phyloP scores from a whole-genome alignment of 2,329 filamentous ascomycete species.

The Camptophora hylomeconis region DNA sequence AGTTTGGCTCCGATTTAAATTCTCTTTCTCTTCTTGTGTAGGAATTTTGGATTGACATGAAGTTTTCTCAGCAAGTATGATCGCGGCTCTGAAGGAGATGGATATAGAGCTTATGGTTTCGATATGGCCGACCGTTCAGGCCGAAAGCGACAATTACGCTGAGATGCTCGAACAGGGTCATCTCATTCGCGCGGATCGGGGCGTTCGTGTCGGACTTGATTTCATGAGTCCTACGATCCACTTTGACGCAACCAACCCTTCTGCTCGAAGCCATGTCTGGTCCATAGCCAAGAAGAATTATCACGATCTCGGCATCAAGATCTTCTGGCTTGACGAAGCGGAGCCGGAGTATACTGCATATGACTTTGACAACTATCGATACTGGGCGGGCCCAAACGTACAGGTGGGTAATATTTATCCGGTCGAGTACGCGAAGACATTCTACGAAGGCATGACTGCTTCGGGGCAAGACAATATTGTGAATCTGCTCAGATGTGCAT shows the following conservation, averaged over 20 bases:
- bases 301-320: slow-evolving; percentile 46
- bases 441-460: slow-evolving; percentile 44
- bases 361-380: slow-evolving; percentile 55
- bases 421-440: slow-evolving; percentile 42
- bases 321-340: slow-evolving; percentile 59
- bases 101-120: slow-evolving; percentile 56
- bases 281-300: slow-evolving; percentile 46
- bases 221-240: slow-evolving; percentile 47
- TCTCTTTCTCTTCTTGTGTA: too few relatives aligned
- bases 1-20: slow-evolving; percentile 11
- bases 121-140: slow-evolving; percentile 56
- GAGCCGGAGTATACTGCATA: slow-evolving; percentile 54
- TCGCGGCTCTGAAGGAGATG: slow-evolving; percentile 45
- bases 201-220: slow-evolving; percentile 45
- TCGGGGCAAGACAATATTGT: slow-evolving; percentile 44
- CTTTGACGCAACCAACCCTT: slow-evolving; percentile 52
- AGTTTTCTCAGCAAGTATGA: slow-evolving; percentile 50
- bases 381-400: slow-evolving; percentile 41
- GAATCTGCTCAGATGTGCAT: slow-evolving; percentile 45
- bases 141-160: slow-evolving; percentile 43
- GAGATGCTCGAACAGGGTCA: slow-evolving; percentile 50
- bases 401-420: slow-evolving; percentile 50
- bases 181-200: slow-evolving; percentile 48
- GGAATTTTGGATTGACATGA: too few relatives aligned
- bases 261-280: slow-evolving; percentile 47